phyloP scores from a whole-genome alignment of 73 alveolate species.

The Uronychia setigera region DNA sequence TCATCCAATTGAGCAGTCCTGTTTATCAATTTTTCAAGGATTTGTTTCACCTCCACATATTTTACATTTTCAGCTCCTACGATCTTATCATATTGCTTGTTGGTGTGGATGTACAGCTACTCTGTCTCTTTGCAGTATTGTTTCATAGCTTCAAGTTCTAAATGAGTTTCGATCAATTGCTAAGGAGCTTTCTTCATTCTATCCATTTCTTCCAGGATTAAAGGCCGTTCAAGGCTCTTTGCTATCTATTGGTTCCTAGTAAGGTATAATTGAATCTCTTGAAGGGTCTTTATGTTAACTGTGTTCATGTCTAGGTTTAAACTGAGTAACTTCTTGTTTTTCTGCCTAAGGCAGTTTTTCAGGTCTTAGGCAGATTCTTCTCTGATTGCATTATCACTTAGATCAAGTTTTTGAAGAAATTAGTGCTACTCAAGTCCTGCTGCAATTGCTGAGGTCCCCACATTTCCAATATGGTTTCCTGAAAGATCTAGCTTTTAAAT shows the following conservation, averaged over 20 bases:
- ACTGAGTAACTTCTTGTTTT: not conserved
- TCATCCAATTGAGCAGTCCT: no score
- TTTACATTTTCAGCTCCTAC: no score
- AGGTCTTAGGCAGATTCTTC: not conserved
- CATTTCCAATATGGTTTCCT: not conserved
- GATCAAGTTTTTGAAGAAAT: not conserved
- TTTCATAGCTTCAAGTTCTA: not conserved
- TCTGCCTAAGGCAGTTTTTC: not conserved
- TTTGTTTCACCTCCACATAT: no score
- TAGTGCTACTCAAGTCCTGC: not conserved
- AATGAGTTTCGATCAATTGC: not conserved
- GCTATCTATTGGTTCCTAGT: not conserved
- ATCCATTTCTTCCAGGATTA: not conserved
- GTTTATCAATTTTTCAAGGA: no score
- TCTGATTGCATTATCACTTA: not conserved
- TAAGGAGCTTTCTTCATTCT: not conserved
- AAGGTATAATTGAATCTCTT: not conserved
- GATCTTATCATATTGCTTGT: no score
- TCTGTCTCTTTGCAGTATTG: not conserved
- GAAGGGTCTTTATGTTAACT: not conserved
- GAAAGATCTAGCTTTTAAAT: not conserved
- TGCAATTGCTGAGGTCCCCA: not conserved
- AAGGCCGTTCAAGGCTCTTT: not conserved
- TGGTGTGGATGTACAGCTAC: no score
- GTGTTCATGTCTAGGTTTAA: not conserved